Evolutionary conservation across 495 filamentous ascomycete genomes (phyloP).

Genomic region (Penicillium antarcticum): DNA sequence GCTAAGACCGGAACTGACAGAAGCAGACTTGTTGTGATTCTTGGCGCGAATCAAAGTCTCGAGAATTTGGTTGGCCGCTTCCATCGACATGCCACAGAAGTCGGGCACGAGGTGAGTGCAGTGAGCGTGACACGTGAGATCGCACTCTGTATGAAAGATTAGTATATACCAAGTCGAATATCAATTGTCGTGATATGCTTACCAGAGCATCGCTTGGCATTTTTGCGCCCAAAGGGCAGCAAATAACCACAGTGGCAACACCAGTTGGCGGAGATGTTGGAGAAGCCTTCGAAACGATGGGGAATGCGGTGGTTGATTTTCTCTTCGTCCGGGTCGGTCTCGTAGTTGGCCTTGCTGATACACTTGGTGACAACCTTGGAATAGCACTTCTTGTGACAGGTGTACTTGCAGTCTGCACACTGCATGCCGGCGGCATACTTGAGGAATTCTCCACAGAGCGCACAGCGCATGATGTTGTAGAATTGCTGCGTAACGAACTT

Average conservation of each 20-base stretch:
- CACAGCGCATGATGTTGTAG: slow-evolving; percentile 99
- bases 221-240: slow-evolving; percentile 92
- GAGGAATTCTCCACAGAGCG: slow-evolving; percentile 95
- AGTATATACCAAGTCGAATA: slow-evolving; percentile 11
- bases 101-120: slow-evolving; percentile 97
- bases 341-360: slow-evolving; percentile 98
- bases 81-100: slow-evolving; percentile 99
- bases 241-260: slow-evolving; percentile 99
- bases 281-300: slow-evolving; percentile 90
- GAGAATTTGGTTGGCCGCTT: slow-evolving; percentile 89
- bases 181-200: slow-evolving; percentile 18
- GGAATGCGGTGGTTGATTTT: slow-evolving; percentile 99
- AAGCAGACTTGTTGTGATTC: slow-evolving; percentile 44
- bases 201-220: slow-evolving; percentile 88
- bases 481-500: slow-evolving; percentile 97
- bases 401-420: slow-evolving; percentile 99
- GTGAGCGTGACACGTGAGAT: slow-evolving; percentile 82
- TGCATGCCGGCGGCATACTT: slow-evolving; percentile 99
- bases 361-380: slow-evolving; percentile 98
- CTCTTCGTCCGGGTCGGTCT: slow-evolving; percentile 96
- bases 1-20: slow-evolving; percentile 54
- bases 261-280: slow-evolving; percentile 98
- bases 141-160: slow-evolving; percentile 67
- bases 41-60: slow-evolving; percentile 42
- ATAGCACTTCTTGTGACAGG: slow-evolving; percentile 97